Percentiles rank a stretch among this genome's conserved stretches.
Conservation (phyloP, 192 early-diverging fungal genomes). For the Gryganskiella cystojenkinii region DNA sequence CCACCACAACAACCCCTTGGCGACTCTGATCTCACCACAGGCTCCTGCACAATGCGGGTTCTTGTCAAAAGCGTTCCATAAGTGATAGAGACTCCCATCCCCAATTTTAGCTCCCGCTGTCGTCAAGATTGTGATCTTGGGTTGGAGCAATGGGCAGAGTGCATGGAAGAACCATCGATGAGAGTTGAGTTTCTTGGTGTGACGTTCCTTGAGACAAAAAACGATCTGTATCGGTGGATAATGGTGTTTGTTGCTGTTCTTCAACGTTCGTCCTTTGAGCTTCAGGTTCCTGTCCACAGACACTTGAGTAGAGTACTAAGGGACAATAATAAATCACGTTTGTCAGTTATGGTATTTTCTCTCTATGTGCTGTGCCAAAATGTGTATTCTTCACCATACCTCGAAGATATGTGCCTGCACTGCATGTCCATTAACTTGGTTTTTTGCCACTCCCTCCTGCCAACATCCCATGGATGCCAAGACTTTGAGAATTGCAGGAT, state of each 20-base stretch:
- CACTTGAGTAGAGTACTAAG: slow-evolving; percentile 48
- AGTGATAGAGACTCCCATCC: slow-evolving; percentile 41
- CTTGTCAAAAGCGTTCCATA: slow-evolving; percentile 47
- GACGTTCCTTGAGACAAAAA: slow-evolving; percentile 50
- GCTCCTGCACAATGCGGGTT: slow-evolving; percentile 42
- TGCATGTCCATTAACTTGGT: slow-evolving; percentile 46
- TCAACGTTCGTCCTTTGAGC: slow-evolving; percentile 40
- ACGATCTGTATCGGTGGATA: slow-evolving; percentile 48
- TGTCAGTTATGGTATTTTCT: too few species aligned
- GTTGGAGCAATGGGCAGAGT: slow-evolving; percentile 35
- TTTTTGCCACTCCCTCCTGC: slow-evolving; percentile 52
- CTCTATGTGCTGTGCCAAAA: too few species aligned
- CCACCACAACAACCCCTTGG: slow-evolving; percentile 52
- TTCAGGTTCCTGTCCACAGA: slow-evolving; percentile 45
- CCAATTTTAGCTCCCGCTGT: slow-evolving; percentile 50
- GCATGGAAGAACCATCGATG: slow-evolving; percentile 53
- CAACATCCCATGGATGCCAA: slow-evolving; percentile 48
- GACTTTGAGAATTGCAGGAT: slow-evolving; percentile 31
- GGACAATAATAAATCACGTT: too few species aligned
- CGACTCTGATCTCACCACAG: slow-evolving; percentile 48
- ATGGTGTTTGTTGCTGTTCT: slow-evolving; percentile 46
- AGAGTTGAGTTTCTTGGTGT: slow-evolving; percentile 53
- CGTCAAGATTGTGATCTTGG: slow-evolving; percentile 36
- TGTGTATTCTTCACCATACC: background rate
- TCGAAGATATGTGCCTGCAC: slow-evolving; percentile 51